phyloP scores from a whole-genome alignment of 2,329 filamentous ascomycete species.

The Alternaria longipes region DNA sequence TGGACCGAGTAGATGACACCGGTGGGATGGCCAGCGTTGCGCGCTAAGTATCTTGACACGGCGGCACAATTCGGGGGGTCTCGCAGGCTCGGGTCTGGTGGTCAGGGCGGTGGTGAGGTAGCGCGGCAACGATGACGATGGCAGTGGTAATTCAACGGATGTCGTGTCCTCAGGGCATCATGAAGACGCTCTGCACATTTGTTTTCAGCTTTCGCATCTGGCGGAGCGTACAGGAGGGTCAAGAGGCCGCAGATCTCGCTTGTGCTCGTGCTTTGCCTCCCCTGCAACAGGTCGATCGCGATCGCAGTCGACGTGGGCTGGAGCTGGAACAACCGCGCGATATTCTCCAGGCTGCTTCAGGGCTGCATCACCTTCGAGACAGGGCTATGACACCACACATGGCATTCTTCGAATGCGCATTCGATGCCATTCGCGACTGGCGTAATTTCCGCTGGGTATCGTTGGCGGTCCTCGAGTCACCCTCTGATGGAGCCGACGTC shows the following conservation, averaged over 20 bases:
- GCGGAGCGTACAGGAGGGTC: neutral
- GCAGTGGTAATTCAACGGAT: neutral
- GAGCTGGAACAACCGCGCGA: neutral
- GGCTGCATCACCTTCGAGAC: neutral
- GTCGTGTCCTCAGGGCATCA: conserved; percentile 8
- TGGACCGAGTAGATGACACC: conserved; percentile 6
- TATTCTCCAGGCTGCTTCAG: neutral
- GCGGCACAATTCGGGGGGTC: neutral
- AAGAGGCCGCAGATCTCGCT: conserved; percentile 7
- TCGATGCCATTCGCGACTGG: neutral
- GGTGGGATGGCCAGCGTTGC: conserved; percentile 5
- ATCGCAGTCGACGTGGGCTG: neutral
- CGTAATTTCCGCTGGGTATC: neutral
- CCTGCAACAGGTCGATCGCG: conserved; percentile 2
- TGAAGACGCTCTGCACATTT: conserved; percentile 6
- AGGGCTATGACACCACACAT: conserved; percentile 12
- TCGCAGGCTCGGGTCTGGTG: neutral
- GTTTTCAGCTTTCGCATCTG: conserved; percentile 1
- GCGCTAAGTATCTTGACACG: conserved; percentile 2
- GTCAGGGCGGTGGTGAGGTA: neutral
- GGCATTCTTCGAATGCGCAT: conserved; percentile 10
- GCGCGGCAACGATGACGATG: neutral
- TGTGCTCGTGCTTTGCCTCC: neutral
- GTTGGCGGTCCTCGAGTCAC: neutral
- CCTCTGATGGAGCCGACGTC: neutral